Conservation (phyloP, 106 monocot species). For the Amphibolis antarctica region DNA sequence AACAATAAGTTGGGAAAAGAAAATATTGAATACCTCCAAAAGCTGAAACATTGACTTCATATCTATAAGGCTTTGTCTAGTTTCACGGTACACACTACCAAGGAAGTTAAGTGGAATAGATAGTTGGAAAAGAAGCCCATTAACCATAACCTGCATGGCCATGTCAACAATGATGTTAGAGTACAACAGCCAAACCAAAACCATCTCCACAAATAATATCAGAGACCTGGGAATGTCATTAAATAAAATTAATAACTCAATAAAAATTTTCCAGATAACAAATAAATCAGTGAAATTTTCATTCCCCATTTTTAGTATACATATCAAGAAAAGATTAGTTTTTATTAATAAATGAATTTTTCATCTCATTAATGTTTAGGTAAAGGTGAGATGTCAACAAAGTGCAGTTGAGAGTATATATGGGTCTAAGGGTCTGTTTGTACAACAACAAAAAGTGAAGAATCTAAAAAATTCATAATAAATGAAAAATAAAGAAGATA, state of each 20-base stretch:
- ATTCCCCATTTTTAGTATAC: neutral
- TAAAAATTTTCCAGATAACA: no score
- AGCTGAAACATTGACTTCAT: constrained; percentile 99
- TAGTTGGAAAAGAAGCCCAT: constrained; percentile 96
- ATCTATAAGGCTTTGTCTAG: constrained; percentile 97
- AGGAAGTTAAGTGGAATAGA: constrained; percentile 97
- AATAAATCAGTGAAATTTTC: neutral
- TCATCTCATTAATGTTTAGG: no score
- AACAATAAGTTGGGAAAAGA: neutral
- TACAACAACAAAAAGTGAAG: no score
- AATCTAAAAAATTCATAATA: no score
- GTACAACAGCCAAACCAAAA: neutral
- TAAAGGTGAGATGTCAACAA: no score
- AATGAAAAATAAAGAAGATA: no score
- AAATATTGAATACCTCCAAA: constrained; percentile 57
- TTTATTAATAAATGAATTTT: no score
- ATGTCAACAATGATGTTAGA: neutral
- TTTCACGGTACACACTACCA: constrained; percentile 95
- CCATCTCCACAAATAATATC: neutral
- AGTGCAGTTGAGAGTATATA: no score
- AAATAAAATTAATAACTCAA: no score
- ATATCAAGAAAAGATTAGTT: neutral
- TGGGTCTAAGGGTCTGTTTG: no score
- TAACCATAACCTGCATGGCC: constrained; percentile 74
- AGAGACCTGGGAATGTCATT: no score